phyloP scores from a whole-genome alignment of 2,329 filamentous ascomycete species.

The Exophiala sp. region DNA sequence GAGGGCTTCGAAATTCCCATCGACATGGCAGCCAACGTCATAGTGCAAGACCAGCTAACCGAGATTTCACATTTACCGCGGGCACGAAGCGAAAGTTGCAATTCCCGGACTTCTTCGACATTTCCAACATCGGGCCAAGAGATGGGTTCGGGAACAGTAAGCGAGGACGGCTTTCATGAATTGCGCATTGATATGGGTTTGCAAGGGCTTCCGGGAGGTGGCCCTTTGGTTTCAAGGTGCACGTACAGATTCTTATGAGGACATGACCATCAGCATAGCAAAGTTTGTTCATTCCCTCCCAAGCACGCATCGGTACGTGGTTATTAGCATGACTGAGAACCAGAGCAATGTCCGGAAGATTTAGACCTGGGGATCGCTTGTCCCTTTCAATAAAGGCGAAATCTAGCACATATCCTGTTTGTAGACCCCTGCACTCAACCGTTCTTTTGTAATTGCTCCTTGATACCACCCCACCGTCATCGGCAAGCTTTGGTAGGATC shows the following conservation, averaged over 20 bases:
- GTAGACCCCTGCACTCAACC: too few species aligned
- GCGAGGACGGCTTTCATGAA: slow-evolving; percentile 40
- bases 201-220: background rate
- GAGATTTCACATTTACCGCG: slow-evolving; percentile 37
- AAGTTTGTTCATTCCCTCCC: slow-evolving; percentile 15
- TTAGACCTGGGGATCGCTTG: background rate
- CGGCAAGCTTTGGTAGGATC: background rate
- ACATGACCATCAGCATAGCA: slow-evolving; percentile 24
- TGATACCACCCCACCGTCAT: background rate
- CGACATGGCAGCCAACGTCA: slow-evolving; percentile 38
- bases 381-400: background rate
- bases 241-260: slow-evolving; percentile 15
- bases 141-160: slow-evolving; percentile 40
- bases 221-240: slow-evolving; percentile 1
- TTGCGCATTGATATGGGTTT: background rate
- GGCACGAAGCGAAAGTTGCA: slow-evolving; percentile 46
- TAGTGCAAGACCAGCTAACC: slow-evolving; percentile 34
- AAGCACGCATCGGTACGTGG: slow-evolving; percentile 4
- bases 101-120: slow-evolving; percentile 46
- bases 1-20: slow-evolving; percentile 37
- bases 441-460: background rate
- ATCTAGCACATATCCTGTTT: background rate
- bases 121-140: slow-evolving; percentile 39
- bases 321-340: background rate
- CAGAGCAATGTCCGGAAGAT: background rate